phyloP scores from a whole-genome alignment of 2,329 filamentous ascomycete species.

The Diaporthe sp. region DNA sequence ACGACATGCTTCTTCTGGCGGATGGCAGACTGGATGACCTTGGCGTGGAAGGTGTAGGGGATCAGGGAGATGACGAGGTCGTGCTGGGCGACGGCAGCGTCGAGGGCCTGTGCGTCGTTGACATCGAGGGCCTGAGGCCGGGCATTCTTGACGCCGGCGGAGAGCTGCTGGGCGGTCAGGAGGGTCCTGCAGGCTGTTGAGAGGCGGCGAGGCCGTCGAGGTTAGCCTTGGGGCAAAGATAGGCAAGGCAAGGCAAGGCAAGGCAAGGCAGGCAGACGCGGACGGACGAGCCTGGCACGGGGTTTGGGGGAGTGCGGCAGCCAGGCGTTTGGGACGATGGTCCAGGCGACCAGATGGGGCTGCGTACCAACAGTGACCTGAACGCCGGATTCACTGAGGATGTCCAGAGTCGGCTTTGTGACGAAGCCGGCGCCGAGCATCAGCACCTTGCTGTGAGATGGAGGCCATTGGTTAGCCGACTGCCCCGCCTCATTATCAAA shows the following conservation, averaged over 20 bases:
- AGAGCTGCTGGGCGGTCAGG: constrained; percentile 79
- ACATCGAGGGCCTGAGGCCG: constrained; percentile 87
- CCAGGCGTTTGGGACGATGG: not conserved
- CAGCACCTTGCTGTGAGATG: constrained; percentile 45
- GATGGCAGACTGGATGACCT: constrained; percentile 94
- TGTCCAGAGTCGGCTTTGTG: constrained; percentile 72
- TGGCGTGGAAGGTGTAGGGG: constrained; percentile 89
- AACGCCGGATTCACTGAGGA: constrained; percentile 69
- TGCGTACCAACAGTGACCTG: constrained; percentile 71
- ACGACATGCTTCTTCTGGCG: constrained; percentile 95
- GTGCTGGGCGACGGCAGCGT: constrained; percentile 81
- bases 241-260: not conserved
- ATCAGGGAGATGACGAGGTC: constrained; percentile 86
- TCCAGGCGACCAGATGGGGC: constrained; percentile 6
- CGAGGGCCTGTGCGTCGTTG: constrained; percentile 78
- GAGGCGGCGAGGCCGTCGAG: not conserved
- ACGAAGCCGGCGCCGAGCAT: constrained; percentile 68
- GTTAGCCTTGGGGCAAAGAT: constrained; percentile 4
- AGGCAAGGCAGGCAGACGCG: not conserved
- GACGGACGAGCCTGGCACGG: not conserved
- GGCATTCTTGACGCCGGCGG: constrained; percentile 77
- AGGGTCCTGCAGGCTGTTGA: constrained; percentile 81
- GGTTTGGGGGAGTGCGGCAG: not conserved
- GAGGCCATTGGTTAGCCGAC: constrained; percentile 21
- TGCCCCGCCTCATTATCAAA: constrained; percentile 14